phyloP scores from a whole-genome alignment of 495 filamentous ascomycete genomes.

The Opeltia flavorubescens region DNA sequence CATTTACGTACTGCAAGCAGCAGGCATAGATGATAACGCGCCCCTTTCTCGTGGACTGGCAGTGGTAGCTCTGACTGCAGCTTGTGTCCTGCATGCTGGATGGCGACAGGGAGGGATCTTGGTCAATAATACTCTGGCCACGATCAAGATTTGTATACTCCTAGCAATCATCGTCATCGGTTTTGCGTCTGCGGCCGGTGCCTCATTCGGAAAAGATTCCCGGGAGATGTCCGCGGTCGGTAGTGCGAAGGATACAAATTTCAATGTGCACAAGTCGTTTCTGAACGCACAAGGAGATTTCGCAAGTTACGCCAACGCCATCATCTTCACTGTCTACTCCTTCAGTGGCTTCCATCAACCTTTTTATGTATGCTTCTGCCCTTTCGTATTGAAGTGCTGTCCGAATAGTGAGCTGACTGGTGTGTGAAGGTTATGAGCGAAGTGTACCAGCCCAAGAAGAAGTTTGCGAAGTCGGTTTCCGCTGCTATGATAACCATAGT shows the following conservation, averaged over 20 bases:
- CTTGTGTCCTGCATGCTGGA: constrained; percentile 32
- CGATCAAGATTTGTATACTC: constrained; percentile 32
- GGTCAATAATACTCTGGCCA: constrained; percentile 34
- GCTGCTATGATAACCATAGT: constrained; percentile 19
- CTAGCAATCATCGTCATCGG: constrained; percentile 26
- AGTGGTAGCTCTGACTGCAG: constrained; percentile 23
- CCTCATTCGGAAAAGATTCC: constrained; percentile 12
- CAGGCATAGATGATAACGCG: constrained; percentile 9
- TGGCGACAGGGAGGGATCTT: constrained; percentile 34
- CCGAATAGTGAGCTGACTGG: background rate
- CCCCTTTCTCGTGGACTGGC: constrained; percentile 28
- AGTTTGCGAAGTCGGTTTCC: constrained; percentile 23
- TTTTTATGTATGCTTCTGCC: background rate
- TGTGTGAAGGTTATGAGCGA: constrained; percentile 27
- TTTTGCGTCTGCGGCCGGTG: constrained; percentile 16
- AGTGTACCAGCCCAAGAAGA: constrained; percentile 25
- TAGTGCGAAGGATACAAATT: constrained; percentile 9
- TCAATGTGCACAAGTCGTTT: constrained; percentile 17
- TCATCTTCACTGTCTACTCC: constrained; percentile 7
- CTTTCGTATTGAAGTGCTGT: background rate
- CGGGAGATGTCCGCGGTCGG: constrained; percentile 6
- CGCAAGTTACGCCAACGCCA: constrained; percentile 5
- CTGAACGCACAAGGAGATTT: background rate
- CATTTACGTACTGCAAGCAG: constrained; percentile 21
- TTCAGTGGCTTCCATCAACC: constrained; percentile 13